Evolutionary conservation across 108 stramenopile genomes (phyloP).

Genomic region (Skeletonema potamos): DNA sequence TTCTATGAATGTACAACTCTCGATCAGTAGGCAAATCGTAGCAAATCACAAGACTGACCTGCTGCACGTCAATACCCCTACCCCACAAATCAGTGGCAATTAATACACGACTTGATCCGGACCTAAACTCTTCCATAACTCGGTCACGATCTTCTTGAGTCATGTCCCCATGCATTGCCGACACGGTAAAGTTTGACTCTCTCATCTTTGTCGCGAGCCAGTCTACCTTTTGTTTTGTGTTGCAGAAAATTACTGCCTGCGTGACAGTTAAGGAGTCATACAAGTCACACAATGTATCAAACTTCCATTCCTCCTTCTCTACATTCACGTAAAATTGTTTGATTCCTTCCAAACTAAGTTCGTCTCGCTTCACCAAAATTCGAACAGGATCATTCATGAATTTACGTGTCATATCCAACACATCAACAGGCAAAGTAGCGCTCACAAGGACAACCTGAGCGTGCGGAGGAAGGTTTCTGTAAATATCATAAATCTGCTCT

Average conservation of each 20-base stretch:
- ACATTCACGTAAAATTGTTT: constrained; percentile 97
- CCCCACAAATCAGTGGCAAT: constrained; percentile 99
- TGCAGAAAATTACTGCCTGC: constrained; percentile 99
- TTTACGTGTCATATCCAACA: constrained; percentile 96
- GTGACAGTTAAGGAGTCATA: constrained; percentile 99
- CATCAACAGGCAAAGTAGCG: constrained; percentile 94
- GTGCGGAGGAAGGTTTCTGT: constrained; percentile 89
- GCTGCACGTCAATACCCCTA: constrained; percentile 98
- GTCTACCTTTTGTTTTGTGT: constrained; percentile 97
- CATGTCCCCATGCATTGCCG: constrained; percentile 98
- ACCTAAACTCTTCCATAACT: constrained; percentile 98
- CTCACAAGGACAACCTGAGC: constrained; percentile 95
- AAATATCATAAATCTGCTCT: constrained; percentile 99
- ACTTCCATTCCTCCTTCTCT: constrained; percentile 99
- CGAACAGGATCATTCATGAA: constrained; percentile 98
- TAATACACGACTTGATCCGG: constrained; percentile 92
- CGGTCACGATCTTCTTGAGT: constrained; percentile 89
- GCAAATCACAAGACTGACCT: constrained; percentile 98
- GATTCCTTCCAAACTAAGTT: constrained; percentile 98
- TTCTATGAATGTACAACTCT: constrained; percentile 98
- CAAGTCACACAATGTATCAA: constrained; percentile 98
- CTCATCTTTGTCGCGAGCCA: constrained; percentile 96
- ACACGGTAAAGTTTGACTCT: constrained; percentile 96
- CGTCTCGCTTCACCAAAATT: constrained; percentile 97
- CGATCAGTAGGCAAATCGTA: constrained; percentile 96